Evolutionary conservation across 768 basidiomycete species (phyloP).

Genomic region (Lactarius quietus): DNA sequence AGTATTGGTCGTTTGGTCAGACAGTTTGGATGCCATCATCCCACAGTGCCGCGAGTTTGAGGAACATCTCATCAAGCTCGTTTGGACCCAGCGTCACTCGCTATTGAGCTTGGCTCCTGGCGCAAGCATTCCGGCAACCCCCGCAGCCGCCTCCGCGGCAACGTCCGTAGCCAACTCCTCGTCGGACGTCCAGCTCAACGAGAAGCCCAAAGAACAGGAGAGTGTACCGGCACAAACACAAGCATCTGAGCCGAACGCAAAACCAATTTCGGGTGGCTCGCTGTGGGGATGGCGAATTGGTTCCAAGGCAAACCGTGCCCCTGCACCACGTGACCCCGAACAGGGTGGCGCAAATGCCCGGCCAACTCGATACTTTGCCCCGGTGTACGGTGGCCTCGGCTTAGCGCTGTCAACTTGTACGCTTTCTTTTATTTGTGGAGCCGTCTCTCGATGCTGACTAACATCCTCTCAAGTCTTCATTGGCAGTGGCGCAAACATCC

Average conservation of each 20-base stretch:
- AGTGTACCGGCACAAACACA: neutral
- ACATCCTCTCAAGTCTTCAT: slow-evolving; percentile 57
- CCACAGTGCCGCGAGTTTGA: slow-evolving; percentile 71
- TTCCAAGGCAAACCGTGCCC: slow-evolving; percentile 32
- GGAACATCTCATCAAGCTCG: slow-evolving; percentile 72
- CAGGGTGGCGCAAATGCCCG: slow-evolving; percentile 38
- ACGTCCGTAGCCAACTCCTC: slow-evolving; percentile 46
- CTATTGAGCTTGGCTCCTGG: neutral
- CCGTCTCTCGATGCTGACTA: neutral
- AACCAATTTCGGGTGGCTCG: slow-evolving; percentile 24
- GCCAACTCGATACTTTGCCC: slow-evolving; percentile 59
- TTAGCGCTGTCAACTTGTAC: slow-evolving; percentile 63
- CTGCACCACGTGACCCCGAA: slow-evolving; percentile 44
- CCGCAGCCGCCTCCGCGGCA: slow-evolving; percentile 42
- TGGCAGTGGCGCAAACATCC: slow-evolving; percentile 51
- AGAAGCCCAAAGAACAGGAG: slow-evolving; percentile 37
- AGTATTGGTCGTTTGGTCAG: slow-evolving; percentile 81
- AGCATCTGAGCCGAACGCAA: slow-evolving; percentile 5
- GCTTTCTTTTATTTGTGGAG: slow-evolving; percentile 25
- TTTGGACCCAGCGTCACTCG: slow-evolving; percentile 51
- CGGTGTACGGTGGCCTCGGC: slow-evolving; percentile 69
- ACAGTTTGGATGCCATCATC: slow-evolving; percentile 76
- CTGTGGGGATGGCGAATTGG: slow-evolving; percentile 30
- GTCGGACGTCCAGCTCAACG: slow-evolving; percentile 54
- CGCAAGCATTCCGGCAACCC: slow-evolving; percentile 37